Evolutionary conservation across 1,284 basidiomycete genomes (phyloP), one percentile per base, ranked within the genome.

Genomic region (Inonotus hispidus): DNA sequence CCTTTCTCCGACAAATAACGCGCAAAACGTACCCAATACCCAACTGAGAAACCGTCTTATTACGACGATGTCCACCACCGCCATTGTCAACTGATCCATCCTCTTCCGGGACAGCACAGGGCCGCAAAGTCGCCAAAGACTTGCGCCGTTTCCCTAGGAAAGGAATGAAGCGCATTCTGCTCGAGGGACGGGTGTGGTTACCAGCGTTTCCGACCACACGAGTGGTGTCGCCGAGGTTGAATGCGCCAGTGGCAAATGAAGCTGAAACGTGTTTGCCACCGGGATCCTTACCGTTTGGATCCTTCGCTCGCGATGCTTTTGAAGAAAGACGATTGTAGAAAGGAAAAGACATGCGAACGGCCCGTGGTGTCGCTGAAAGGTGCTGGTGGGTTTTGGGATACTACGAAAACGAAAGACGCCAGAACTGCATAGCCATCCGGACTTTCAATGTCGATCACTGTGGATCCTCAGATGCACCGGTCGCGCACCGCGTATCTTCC

Each of bases 11-110:
- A n/a, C 23, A 45, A 23, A 16, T 23, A 14, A 43, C 45, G 32
- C n/a, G 1, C 39, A 32, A n/a, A 3, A 46, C 25, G 0, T 37
- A 60, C 59, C 58, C 63, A 43, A 61, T 60, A 27, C 58, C 62
- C 23, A 63, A 35, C 49, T 63, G 58, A 8, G 62, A 52, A 13
- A 63, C 62, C 19, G 62, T 56, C 43, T 63, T 63, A 53, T 60
- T 43, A 16, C 19, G 41, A 43, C 41, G 41, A 56, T 56, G 62
- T n/a, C 21, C 29, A 38, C 49, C 55, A 25, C 41, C 32, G 27
- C 27, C 43, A 16, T 13, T 23, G 14, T 38, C 43, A 21, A 19
- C 14, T 25, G 32, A 54, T 19, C 8, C n/a, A 32, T 45, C 43
- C 3, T 50, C 54, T 10, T 49, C 46, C 16, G 46, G 11, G 10